These are phyloP conservation scores for Nemania abortiva DNA, from an alignment of 2,329 filamentous ascomycete species.

Conservation along the genomic window DNA sequence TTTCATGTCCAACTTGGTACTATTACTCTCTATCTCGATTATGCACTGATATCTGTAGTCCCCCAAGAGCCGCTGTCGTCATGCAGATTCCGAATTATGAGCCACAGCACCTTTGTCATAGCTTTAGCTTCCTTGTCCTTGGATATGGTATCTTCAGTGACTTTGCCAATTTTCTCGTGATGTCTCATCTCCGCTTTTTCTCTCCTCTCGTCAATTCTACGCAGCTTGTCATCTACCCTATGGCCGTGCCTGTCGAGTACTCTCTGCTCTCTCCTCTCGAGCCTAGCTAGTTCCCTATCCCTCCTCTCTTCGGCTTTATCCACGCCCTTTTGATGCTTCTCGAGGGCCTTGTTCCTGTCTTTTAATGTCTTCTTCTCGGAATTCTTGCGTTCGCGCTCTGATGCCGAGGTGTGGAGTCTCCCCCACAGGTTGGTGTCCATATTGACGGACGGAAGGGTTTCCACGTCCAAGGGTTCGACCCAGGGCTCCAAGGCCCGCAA, in stretches of 20 bases:
- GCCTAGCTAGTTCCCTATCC: constrained; percentile 18
- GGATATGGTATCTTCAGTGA: not conserved
- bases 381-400: constrained; percentile 26
- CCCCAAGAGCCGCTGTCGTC: constrained; percentile 5
- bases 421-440: constrained; percentile 27
- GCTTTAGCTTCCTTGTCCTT: constrained; percentile 30
- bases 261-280: constrained; percentile 27
- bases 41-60: too few relatives aligned
- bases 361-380: constrained; percentile 23
- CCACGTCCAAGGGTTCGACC: constrained; percentile 27
- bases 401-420: constrained; percentile 25
- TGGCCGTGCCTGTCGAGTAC: not conserved
- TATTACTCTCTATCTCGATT: too few relatives aligned
- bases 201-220: constrained; percentile 29
- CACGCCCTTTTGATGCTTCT: constrained; percentile 25
- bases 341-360: constrained; percentile 15
- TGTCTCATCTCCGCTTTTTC: constrained; percentile 27
- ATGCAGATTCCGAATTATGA: constrained; percentile 28
- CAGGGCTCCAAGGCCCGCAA: constrained; percentile 27
- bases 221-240: constrained; percentile 24
- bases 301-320: constrained; percentile 24
- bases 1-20: too few relatives aligned
- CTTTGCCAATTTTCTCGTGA: constrained; percentile 13
- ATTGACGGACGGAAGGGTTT: constrained; percentile 24
- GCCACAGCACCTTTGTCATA: constrained; percentile 32